Evolutionary conservation across 495 filamentous ascomycete species (phyloP).

Genomic region (Penicillium simplicissimum): DNA sequence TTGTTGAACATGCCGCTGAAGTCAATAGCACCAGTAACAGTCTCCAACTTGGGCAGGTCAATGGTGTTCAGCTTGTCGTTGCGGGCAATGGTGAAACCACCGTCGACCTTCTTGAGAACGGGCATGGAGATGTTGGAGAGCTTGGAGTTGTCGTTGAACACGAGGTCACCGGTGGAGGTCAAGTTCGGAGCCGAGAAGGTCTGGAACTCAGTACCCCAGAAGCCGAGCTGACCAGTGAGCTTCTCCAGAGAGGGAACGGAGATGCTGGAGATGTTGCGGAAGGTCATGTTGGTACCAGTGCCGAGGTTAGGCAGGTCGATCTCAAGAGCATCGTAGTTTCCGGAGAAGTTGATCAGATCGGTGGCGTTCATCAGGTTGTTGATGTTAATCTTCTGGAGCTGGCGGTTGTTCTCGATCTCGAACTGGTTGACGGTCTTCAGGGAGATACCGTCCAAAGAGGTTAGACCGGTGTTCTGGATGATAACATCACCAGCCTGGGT

Average conservation of each 20-base stretch:
- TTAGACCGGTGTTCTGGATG: conserved; percentile 83
- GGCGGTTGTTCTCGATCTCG: conserved; percentile 80
- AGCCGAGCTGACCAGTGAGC: conserved; percentile 77
- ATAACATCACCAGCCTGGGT: conserved; percentile 61
- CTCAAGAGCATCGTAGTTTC: conserved; percentile 54
- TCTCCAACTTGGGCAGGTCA: conserved; percentile 64
- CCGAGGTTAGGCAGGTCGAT: conserved; percentile 78
- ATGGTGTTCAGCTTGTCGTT: conserved; percentile 72
- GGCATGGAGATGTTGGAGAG: conserved; percentile 79
- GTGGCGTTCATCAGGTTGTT: conserved; percentile 68
- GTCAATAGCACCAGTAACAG: conserved; percentile 84
- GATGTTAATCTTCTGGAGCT: conserved; percentile 67
- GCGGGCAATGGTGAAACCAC: conserved; percentile 81
- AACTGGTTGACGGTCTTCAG: conserved; percentile 61
- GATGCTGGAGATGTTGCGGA: conserved; percentile 78
- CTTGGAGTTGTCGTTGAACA: conserved; percentile 74
- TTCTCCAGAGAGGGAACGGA: conserved; percentile 72
- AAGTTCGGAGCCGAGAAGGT: conserved; percentile 75
- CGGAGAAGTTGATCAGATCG: conserved; percentile 59
- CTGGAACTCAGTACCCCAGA: conserved; percentile 76
- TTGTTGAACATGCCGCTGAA: conserved; percentile 80
- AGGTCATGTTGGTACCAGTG: conserved; percentile 79
- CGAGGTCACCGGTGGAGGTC: conserved; percentile 71
- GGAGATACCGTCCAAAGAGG: conserved; percentile 74
- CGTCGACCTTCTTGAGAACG: conserved; percentile 64